Evolutionary conservation across 352 stramenopile genomes (phyloP).

Genomic region (Phytophthora fragariae): DNA sequence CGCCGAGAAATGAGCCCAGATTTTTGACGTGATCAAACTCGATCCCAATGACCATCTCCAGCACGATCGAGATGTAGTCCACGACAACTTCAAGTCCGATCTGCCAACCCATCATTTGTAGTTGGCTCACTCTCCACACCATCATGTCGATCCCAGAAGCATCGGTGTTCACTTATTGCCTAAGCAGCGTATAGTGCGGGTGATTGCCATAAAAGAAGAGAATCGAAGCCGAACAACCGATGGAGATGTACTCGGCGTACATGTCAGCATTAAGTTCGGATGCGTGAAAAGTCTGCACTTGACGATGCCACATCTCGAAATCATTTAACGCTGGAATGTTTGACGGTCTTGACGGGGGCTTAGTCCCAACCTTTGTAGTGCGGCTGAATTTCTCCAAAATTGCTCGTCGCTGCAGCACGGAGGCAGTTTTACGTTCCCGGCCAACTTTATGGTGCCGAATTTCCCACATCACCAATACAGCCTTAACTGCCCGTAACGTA

Average conservation of each 20-base stretch:
- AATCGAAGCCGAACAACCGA: constrained; percentile 42
- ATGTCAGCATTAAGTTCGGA: constrained; percentile 44
- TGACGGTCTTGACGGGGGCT: not conserved
- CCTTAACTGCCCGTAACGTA: constrained; percentile 22
- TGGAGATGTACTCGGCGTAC: constrained; percentile 57
- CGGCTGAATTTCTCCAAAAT: not conserved
- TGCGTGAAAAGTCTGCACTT: constrained; percentile 35
- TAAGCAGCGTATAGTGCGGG: constrained; percentile 34
- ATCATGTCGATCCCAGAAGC: not conserved
- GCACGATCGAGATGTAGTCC: constrained; percentile 27
- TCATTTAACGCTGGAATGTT: not conserved
- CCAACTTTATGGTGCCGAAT: constrained; percentile 11
- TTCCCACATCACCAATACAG: constrained; percentile 16
- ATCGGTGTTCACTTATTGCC: not conserved
- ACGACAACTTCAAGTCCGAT: constrained; percentile 27
- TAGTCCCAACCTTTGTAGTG: not conserved
- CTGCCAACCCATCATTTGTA: constrained; percentile 22
- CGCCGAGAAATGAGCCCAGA: constrained; percentile 30
- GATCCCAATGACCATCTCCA: constrained; percentile 33
- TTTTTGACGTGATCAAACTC: constrained; percentile 29
- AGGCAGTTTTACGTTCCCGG: not conserved
- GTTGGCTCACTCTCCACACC: constrained; percentile 12
- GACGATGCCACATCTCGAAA: constrained; percentile 17
- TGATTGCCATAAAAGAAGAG: constrained; percentile 42
- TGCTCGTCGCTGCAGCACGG: not conserved